Conservation (phyloP, 2,329 filamentous ascomycete species). For the Neonectria hederae region DNA sequence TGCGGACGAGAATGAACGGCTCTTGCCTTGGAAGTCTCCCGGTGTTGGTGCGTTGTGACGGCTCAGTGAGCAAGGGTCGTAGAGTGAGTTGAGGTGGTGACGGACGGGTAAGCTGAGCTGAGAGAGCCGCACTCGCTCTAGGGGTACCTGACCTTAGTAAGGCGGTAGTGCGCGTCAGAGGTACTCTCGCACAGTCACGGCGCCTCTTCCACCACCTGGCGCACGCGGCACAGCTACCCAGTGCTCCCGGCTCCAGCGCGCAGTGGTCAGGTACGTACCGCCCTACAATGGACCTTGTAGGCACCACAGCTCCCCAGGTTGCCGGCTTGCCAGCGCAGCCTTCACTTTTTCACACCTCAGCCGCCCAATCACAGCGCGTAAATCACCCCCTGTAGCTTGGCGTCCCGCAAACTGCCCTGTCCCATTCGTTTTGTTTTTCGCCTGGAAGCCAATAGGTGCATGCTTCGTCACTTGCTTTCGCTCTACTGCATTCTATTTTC, state of each 20-base stretch:
- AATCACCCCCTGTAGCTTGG: conserved; percentile 32
- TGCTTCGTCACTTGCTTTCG: conserved; percentile 42
- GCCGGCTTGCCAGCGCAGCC: conserved; percentile 36
- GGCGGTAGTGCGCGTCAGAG: conserved; percentile 9
- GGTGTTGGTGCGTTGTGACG: neutral
- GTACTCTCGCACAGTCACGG: neutral
- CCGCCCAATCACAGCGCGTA: conserved; percentile 34
- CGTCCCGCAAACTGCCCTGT: conserved; percentile 20
- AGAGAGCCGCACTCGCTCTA: neutral
- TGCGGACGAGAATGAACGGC: too few species aligned
- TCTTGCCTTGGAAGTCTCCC: neutral
- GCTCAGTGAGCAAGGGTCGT: neutral
- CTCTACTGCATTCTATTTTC: conserved; percentile 31
- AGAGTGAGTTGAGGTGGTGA: neutral
- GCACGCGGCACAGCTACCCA: neutral
- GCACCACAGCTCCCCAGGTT: conserved; percentile 25
- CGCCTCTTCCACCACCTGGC: neutral
- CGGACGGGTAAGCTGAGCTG: neutral
- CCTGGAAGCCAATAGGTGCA: conserved; percentile 38
- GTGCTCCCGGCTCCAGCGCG: neutral
- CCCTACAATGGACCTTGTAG: neutral
- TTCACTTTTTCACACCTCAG: conserved; percentile 25
- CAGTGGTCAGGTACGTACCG: conserved; percentile 8
- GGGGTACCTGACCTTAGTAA: conserved; percentile 7
- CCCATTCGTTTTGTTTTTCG: conserved; percentile 34